These are phyloP conservation scores for Serendipita sp. DNA, from an alignment of 768 basidiomycete species.

Conservation along the genomic window DNA sequence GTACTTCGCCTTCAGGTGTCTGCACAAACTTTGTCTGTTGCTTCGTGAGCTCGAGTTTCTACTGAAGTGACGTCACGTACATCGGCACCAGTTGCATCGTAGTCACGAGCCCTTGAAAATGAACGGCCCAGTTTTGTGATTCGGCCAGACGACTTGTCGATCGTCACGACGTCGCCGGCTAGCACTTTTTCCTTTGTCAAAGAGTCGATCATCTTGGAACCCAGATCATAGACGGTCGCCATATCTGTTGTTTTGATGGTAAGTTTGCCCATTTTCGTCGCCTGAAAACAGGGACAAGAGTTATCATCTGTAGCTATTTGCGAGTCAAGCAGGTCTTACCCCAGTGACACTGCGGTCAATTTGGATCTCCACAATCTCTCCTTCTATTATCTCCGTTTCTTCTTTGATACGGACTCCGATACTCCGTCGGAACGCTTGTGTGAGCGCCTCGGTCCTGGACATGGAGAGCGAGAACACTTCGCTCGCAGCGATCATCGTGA, in stretches of 20 bases:
- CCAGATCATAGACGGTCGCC: constrained; percentile 98
- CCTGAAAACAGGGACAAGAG: constrained; percentile 29
- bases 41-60: background rate
- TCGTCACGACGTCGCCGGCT: constrained; percentile 83
- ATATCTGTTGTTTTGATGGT: constrained; percentile 98
- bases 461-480: constrained; percentile 97
- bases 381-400: constrained; percentile 93
- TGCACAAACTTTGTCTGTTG: constrained; percentile 90
- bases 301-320: background rate
- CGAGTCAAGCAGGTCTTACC: constrained; percentile 27
- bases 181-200: constrained; percentile 93
- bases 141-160: constrained; percentile 95
- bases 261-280: constrained; percentile 92
- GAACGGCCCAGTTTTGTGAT: constrained; percentile 92
- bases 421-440: constrained; percentile 87
- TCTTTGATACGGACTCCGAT: constrained; percentile 97
- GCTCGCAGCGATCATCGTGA: constrained; percentile 93
- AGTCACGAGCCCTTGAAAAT: constrained; percentile 92
- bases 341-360: constrained; percentile 95
- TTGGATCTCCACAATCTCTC: constrained; percentile 96
- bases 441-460: constrained; percentile 96
- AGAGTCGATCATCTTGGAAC: constrained; percentile 98
- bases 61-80: constrained; percentile 31
- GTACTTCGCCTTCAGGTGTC: constrained; percentile 95
- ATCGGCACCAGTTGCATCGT: constrained; percentile 98